A percentile compares a stretch with the other conserved stretches of the same genome.
Conservation (phyloP, 2,329 filamentous ascomycete genomes). For the Pseudopithomyces maydicus region DNA sequence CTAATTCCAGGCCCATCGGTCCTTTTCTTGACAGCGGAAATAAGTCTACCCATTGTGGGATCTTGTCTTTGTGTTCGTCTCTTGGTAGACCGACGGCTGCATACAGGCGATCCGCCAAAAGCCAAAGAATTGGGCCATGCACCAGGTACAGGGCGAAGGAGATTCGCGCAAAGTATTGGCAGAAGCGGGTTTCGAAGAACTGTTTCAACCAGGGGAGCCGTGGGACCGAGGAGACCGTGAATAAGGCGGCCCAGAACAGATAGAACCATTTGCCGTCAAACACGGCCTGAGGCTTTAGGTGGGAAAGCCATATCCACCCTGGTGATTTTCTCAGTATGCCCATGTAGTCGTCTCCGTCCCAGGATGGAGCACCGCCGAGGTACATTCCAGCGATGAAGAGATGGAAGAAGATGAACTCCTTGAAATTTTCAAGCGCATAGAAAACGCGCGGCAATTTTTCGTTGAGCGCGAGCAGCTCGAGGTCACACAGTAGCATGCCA, state of each 20-base stretch:
- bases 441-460: conserved; percentile 52
- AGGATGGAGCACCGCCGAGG: conserved; percentile 65
- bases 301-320: conserved; percentile 66
- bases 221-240: conserved; percentile 61
- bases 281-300: conserved; percentile 68
- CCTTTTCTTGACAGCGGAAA: conserved; percentile 61
- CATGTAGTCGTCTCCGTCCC: conserved; percentile 49
- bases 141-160: conserved; percentile 64
- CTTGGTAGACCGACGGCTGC: conserved; percentile 63
- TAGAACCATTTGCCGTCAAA: conserved; percentile 73
- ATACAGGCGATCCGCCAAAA: conserved; percentile 63
- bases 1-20: conserved; percentile 61
- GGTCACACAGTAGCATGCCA: conserved; percentile 44
- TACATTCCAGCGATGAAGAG: conserved; percentile 58
- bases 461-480: conserved; percentile 37
- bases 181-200: conserved; percentile 54
- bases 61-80: conserved; percentile 54
- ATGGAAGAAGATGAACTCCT: conserved; percentile 43
- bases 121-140: conserved; percentile 56
- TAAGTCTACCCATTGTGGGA: conserved; percentile 62
- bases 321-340: conserved; percentile 58
- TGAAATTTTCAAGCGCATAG: conserved; percentile 58
- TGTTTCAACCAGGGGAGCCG: conserved; percentile 58
- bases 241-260: conserved; percentile 64
- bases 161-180: conserved; percentile 62